Percentiles rank a stretch among this genome's conserved stretches.
These are phyloP conservation scores for Teunomyces lycoperdinae DNA, from an alignment of 805 yeast species.

Conservation along the genomic window DNA sequence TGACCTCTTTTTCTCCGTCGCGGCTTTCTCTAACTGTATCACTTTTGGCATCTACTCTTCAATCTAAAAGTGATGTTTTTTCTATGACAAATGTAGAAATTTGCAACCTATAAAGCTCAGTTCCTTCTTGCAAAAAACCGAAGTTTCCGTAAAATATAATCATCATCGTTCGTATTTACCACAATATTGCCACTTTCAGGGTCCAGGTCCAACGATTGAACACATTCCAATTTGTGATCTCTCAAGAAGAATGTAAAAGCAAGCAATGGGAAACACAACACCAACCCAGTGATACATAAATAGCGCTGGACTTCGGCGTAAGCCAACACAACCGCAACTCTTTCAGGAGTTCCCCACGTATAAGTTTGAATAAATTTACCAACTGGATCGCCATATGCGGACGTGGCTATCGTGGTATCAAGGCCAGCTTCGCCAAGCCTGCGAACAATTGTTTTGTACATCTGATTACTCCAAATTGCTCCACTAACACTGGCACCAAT, in stretches of 20 bases:
- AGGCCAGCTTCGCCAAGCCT: constrained; percentile 23
- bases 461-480: constrained; percentile 65
- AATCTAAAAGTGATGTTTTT: not conserved
- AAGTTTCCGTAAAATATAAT: constrained; percentile 9
- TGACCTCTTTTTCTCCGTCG: not conserved
- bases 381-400: constrained; percentile 56
- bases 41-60: not conserved
- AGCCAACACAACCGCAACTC: constrained; percentile 54
- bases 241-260: constrained; percentile 47
- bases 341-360: constrained; percentile 62
- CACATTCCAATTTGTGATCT: constrained; percentile 45
- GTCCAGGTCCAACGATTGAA: constrained; percentile 25
- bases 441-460: constrained; percentile 44
- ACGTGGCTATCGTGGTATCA: constrained; percentile 38
- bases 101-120: not conserved
- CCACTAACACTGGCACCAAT: constrained; percentile 64
- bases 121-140: not conserved
- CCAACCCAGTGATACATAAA: constrained; percentile 53
- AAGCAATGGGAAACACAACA: constrained; percentile 54
- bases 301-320: constrained; percentile 59
- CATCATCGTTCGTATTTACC: constrained; percentile 25
- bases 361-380: constrained; percentile 40
- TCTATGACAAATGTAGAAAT: not conserved
- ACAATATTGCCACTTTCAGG: constrained; percentile 14
- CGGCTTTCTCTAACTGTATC: not conserved